phyloP scores from a whole-genome alignment of 108 stramenopile genomes.

The Skeletonema tropicum region DNA sequence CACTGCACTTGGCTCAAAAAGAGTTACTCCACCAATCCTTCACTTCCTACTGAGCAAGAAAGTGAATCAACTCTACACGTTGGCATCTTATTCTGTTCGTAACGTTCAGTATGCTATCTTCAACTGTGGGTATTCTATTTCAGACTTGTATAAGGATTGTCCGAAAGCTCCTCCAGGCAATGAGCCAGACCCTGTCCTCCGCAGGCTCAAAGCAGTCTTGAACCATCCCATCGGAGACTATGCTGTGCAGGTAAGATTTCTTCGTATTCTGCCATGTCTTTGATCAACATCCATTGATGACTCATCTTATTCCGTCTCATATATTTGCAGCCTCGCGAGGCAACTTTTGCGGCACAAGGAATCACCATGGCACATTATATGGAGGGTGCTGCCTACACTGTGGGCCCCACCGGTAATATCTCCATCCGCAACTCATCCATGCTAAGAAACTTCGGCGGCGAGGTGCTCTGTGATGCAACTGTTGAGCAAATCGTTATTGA shows the following conservation, averaged over 20 bases:
- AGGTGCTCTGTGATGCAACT: slow-evolving; percentile 59
- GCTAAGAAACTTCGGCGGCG: slow-evolving; percentile 54
- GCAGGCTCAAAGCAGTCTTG: slow-evolving; percentile 56
- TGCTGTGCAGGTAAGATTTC: slow-evolving; percentile 36
- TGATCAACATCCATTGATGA: neutral
- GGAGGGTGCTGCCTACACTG: slow-evolving; percentile 56
- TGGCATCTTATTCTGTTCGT: slow-evolving; percentile 55
- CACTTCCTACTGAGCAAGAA: slow-evolving; percentile 50
- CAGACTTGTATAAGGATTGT: slow-evolving; percentile 40
- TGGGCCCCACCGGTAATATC: slow-evolving; percentile 59
- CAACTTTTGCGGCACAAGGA: slow-evolving; percentile 65
- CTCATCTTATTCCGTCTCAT: neutral
- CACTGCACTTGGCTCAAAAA: slow-evolving; percentile 50
- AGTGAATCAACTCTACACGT: slow-evolving; percentile 49
- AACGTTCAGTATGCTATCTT: slow-evolving; percentile 65
- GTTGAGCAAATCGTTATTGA: slow-evolving; percentile 57
- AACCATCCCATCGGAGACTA: slow-evolving; percentile 68
- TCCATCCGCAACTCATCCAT: slow-evolving; percentile 51
- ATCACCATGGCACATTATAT: slow-evolving; percentile 55
- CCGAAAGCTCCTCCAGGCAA: slow-evolving; percentile 47
- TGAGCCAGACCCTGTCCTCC: slow-evolving; percentile 58
- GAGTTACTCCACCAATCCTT: slow-evolving; percentile 48
- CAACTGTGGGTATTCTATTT: slow-evolving; percentile 46
- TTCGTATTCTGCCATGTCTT: neutral
- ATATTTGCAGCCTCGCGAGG: slow-evolving; percentile 18